Evolutionary conservation across 1,284 basidiomycete genomes (phyloP), one percentile per base, ranked within the genome.

Genomic region (Tilletia walkeri): DNA sequence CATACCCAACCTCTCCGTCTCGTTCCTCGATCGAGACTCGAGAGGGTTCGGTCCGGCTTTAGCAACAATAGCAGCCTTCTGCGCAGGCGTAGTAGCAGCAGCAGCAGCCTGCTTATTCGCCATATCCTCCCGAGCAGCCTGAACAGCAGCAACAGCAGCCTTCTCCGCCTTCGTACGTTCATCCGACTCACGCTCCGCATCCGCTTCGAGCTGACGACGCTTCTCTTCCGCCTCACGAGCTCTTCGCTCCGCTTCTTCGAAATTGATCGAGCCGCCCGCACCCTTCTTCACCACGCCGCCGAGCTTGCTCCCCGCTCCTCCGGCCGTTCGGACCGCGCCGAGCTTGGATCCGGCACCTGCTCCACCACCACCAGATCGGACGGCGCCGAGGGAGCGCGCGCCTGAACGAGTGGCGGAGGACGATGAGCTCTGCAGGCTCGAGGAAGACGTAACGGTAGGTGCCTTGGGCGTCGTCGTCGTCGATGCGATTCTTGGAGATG

Each of bases 1-100:
- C 89, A 90, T 90, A 2, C 90, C 90, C 45, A 91, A 82, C 39
- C 90, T 84, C 74, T 91, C 89, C 78, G 89, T 84, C 69, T 90
- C 89, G 65, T 85, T 85, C 73, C 12, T 30, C n/a, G 54, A 56
- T 12, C 54, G 54, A n/a, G 16, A n/a, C 54, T n/a, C 54, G 6
- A 56, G 54, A 5, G 54, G 54, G 78, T 84, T 84, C 38, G 82
- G 84, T 69, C 45, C 72, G 73, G 1, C 65, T 70, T 20, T 74
- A 39, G 67, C 30, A n/a, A 54, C 53, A 18, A 50, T 20, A 12
- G 73, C 66, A 34, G 59, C 38, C 38, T 59, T 72, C 5, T 61
- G 39, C 14, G 50, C 38, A 16, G 36, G 24, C 53, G 67, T 45
- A 36, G 50, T 56, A 20, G 67, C 53, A 34, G 41, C 65, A 18